A percentile compares a stretch with the other conserved stretches of the same genome.
Conservation (phyloP, 495 filamentous ascomycete genomes). For the Podospora pseudocomata region DNA sequence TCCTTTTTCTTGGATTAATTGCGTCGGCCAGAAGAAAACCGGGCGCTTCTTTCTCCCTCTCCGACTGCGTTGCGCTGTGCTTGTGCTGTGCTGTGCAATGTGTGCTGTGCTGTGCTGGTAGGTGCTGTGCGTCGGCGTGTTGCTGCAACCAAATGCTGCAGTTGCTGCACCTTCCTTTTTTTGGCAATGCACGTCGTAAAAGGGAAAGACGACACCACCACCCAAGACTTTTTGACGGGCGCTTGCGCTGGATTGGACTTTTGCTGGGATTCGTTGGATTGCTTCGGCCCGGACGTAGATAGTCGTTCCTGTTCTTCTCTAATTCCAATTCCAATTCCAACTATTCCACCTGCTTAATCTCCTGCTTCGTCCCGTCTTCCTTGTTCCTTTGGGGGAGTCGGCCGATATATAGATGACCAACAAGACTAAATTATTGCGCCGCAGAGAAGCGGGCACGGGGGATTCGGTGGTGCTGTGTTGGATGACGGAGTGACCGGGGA, state of each 20-base stretch:
- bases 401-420: conserved; percentile 11
- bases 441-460: conserved; percentile 7
- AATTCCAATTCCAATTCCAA: neutral
- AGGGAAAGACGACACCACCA: conserved; percentile 14
- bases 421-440: conserved; percentile 3
- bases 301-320: neutral
- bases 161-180: conserved; percentile 29
- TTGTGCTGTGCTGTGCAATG: conserved; percentile 7
- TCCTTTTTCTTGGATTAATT: conserved; percentile 1
- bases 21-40: conserved; percentile 9
- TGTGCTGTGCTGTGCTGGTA: neutral
- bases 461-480: neutral
- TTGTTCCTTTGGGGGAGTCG: neutral
- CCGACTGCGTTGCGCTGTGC: conserved; percentile 3
- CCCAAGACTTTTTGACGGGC: conserved; percentile 16
- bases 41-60: conserved; percentile 13
- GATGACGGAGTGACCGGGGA: neutral
- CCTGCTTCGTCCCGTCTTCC: neutral
- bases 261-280: conserved; percentile 3
- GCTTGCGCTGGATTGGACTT: conserved; percentile 21
- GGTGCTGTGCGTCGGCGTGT: conserved; percentile 6
- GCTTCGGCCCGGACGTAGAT: neutral
- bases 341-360: neutral
- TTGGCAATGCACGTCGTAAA: conserved; percentile 24
- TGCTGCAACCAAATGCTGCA: neutral